Evolutionary conservation across 2,329 filamentous ascomycete species (phyloP).

Genomic region (Claviceps pusilla): DNA sequence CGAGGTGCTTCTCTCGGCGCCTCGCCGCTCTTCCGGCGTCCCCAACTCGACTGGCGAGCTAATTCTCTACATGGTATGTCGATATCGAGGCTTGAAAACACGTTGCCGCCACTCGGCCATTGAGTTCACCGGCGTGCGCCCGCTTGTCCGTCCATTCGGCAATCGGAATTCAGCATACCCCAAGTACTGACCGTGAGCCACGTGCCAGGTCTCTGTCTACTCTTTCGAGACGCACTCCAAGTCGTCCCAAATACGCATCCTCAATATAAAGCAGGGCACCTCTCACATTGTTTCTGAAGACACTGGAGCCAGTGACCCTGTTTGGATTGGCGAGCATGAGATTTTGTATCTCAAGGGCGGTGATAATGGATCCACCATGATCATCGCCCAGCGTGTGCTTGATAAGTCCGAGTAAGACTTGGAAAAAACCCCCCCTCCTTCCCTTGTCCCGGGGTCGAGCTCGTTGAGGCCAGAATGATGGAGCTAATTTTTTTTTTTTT

Average conservation of each 20-base stretch:
- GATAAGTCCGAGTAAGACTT: constrained; percentile 21
- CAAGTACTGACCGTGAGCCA: not conserved
- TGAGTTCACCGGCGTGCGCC: not conserved
- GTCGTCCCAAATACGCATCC: constrained; percentile 50
- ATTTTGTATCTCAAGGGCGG: constrained; percentile 38
- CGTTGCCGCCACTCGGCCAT: no score
- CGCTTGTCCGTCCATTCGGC: not conserved
- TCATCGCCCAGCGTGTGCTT: constrained; percentile 25
- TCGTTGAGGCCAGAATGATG: no score
- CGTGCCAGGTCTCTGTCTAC: constrained; percentile 49
- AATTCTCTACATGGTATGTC: constrained; percentile 47
- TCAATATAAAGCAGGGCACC: constrained; percentile 54
- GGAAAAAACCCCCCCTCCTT: not conserved
- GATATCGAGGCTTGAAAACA: no score
- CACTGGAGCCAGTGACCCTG: constrained; percentile 50
- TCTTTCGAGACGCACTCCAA: constrained; percentile 63
- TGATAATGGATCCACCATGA: constrained; percentile 31
- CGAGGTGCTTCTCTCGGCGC: constrained; percentile 61
- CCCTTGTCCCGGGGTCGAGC: no score
- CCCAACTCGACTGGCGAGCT: constrained; percentile 54
- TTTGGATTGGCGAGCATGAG: constrained; percentile 59
- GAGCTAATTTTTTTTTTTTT: not conserved
- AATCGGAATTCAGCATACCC: no score
- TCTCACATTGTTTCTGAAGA: constrained; percentile 53
- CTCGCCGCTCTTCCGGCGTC: constrained; percentile 52